These are phyloP conservation scores for Hibiscus mutabilis DNA, from an alignment of 345 rosid genomes.

Conservation along the genomic window DNA sequence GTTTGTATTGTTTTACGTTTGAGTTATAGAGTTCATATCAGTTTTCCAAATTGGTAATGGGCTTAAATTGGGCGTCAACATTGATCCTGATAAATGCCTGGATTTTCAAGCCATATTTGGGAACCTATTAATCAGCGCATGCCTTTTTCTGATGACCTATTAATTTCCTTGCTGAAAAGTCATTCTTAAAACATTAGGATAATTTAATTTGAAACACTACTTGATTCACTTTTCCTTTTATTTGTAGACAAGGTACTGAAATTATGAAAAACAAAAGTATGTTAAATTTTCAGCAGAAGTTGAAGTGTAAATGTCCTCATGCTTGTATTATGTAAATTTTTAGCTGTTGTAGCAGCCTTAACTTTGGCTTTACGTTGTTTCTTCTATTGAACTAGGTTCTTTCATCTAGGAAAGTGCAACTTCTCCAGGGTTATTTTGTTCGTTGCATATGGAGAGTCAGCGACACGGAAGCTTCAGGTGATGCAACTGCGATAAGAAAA, in stretches of 20 bases:
- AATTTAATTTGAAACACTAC: not conserved
- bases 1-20: not conserved
- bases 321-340: not conserved
- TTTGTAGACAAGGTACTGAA: not conserved
- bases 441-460: constrained; percentile 30
- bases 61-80: not conserved
- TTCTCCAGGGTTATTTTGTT: constrained; percentile 71
- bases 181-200: not conserved
- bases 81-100: not conserved
- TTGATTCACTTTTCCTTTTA: not conserved
- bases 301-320: not conserved
- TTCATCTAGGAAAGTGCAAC: constrained; percentile 65
- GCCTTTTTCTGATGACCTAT: not conserved
- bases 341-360: not conserved
- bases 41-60: not conserved
- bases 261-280: not conserved
- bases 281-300: not conserved
- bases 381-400: constrained; percentile 49
- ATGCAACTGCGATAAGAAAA: constrained; percentile 14
- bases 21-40: not conserved
- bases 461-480: constrained; percentile 30
- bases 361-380: constrained; percentile 7
- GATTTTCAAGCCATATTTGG: not conserved
- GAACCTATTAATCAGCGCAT: not conserved
- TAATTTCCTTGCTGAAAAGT: too few relatives aligned